A percentile compares a stretch with the other conserved stretches of the same genome.
Evolutionary conservation across 306 rosid species (phyloP).

Genomic region (Glycine soja): DNA sequence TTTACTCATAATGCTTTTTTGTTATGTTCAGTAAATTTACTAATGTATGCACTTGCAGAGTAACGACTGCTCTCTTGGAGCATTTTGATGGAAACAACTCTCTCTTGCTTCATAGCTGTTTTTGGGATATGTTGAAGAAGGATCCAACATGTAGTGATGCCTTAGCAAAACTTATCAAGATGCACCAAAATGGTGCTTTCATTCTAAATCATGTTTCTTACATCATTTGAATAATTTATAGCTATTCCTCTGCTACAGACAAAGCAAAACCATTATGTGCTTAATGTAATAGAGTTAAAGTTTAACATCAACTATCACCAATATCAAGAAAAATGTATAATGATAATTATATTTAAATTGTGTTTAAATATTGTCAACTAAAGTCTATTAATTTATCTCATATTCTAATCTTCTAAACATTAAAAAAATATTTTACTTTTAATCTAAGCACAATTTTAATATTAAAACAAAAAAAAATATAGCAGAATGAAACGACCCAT

Average conservation of each 20-base stretch:
- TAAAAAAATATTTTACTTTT: too few species aligned
- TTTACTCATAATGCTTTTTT: conserved; percentile 3
- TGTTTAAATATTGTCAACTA: too few species aligned
- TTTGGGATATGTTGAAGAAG: conserved; percentile 72
- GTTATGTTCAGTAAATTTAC: conserved; percentile 28
- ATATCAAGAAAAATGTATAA: too few species aligned
- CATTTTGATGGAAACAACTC: conserved; percentile 60
- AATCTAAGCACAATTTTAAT: too few species aligned
- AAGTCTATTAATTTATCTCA: too few species aligned
- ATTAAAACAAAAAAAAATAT: too few species aligned
- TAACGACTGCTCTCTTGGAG: conserved; percentile 67
- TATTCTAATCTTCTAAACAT: too few species aligned
- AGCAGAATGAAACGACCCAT: too few species aligned
- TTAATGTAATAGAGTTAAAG: too few species aligned
- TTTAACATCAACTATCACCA: too few species aligned
- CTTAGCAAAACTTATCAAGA: conserved; percentile 70
- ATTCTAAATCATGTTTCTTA: conserved; percentile 29
- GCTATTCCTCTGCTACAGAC: not conserved
- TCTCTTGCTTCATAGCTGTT: conserved; percentile 49
- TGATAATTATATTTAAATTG: too few species aligned
- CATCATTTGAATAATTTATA: too few species aligned
- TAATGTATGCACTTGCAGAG: conserved; percentile 55
- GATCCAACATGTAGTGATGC: conserved; percentile 75
- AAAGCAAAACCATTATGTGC: conserved; percentile 6
- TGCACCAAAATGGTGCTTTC: conserved; percentile 72